A percentile compares a stretch with the other conserved stretches of the same genome.
These are phyloP conservation scores for Diatrype stigma DNA, from an alignment of 2,329 filamentous ascomycete species.

Conservation along the genomic window DNA sequence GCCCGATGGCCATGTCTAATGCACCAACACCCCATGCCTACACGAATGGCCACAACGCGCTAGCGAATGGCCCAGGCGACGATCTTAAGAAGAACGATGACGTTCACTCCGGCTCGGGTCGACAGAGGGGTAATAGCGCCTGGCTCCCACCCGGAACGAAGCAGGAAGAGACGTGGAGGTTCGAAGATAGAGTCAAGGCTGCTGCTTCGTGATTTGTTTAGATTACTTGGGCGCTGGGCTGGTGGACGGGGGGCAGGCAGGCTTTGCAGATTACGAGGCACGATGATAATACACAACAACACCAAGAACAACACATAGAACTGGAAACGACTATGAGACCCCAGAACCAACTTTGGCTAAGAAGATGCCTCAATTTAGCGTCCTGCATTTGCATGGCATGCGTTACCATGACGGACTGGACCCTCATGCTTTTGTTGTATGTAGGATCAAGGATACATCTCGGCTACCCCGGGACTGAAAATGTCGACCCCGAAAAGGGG, in stretches of 20 bases:
- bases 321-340: neutral
- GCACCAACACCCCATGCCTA: conserved; percentile 35
- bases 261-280: neutral
- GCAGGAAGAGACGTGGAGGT: conserved; percentile 79
- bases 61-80: conserved; percentile 29
- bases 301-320: neutral
- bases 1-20: conserved; percentile 25
- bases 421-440: too few relatives aligned
- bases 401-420: too few relatives aligned
- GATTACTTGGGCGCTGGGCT: neutral
- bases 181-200: conserved; percentile 34
- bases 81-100: conserved; percentile 58
- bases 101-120: conserved; percentile 25
- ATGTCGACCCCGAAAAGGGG: too few relatives aligned
- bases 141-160: conserved; percentile 79
- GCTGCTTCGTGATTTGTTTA: conserved; percentile 15
- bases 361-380: too few relatives aligned
- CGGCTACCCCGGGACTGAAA: neutral
- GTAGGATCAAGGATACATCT: too few relatives aligned
- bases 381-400: too few relatives aligned
- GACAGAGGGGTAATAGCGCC: conserved; percentile 39
- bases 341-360: too few relatives aligned
- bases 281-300: neutral
- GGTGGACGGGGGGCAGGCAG: neutral
- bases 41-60: conserved; percentile 41